phyloP scores from a whole-genome alignment of 2,329 filamentous ascomycete species.

The Trichoderma sp. region DNA sequence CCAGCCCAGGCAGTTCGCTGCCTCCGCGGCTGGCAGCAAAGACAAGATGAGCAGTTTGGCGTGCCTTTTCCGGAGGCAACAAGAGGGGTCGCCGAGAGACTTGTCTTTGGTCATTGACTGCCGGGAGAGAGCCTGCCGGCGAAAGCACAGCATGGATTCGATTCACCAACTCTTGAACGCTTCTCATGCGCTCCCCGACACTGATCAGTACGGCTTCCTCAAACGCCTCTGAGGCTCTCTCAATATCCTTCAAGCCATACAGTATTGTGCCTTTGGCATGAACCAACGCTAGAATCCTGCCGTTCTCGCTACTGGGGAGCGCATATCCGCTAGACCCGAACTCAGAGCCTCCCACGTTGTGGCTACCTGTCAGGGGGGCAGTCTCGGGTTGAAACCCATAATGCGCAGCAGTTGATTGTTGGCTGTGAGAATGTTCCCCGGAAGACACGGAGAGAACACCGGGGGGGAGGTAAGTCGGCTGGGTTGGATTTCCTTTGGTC shows the following conservation, averaged over 20 bases:
- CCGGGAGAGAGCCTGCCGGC: constrained; percentile 22
- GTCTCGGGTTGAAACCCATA: not conserved
- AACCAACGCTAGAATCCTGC: constrained; percentile 85
- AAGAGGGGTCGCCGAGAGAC: constrained; percentile 57
- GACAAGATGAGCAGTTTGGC: constrained; percentile 76
- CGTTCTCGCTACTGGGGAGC: constrained; percentile 83
- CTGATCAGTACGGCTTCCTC: constrained; percentile 93
- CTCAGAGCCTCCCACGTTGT: constrained; percentile 24
- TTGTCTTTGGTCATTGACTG: constrained; percentile 19
- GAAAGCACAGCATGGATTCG: constrained; percentile 71
- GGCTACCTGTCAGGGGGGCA: not conserved
- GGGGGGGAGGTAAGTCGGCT: not conserved
- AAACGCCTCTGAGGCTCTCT: constrained; percentile 79
- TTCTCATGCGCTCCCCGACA: constrained; percentile 64
- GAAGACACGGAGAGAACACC: not conserved
- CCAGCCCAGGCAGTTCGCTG: constrained; percentile 70
- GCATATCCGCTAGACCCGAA: constrained; percentile 62
- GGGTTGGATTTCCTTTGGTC: constrained; percentile 4
- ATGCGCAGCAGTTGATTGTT: not conserved
- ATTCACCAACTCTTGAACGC: constrained; percentile 74
- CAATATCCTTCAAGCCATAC: constrained; percentile 81
- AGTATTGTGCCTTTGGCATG: constrained; percentile 99
- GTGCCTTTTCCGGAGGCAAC: constrained; percentile 76
- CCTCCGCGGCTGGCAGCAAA: constrained; percentile 71
- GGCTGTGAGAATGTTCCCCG: not conserved